These are phyloP conservation scores for Phytopythium oedochilum DNA, from an alignment of 352 stramenopile genomes.

Conservation along the genomic window DNA sequence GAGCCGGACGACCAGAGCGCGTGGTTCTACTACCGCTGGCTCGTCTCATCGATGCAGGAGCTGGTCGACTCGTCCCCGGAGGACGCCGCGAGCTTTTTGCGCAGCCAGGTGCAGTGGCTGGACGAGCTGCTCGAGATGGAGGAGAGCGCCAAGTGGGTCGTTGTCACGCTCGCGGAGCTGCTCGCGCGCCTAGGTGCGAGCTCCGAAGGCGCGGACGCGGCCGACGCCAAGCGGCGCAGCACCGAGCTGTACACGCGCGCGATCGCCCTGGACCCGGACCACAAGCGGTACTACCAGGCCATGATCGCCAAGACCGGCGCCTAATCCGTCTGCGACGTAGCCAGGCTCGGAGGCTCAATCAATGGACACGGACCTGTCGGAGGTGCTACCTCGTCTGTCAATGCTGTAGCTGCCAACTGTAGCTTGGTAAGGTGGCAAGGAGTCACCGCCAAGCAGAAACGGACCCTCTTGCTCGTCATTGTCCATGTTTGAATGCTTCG, in stretches of 20 bases:
- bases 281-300: constrained; percentile 55
- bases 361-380: too few relatives aligned
- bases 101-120: constrained; percentile 78
- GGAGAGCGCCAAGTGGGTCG: constrained; percentile 61
- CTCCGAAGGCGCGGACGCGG: constrained; percentile 10
- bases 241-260: constrained; percentile 44
- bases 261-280: constrained; percentile 46
- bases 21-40: constrained; percentile 98
- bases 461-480: background rate
- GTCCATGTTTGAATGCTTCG: too few relatives aligned
- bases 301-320: constrained; percentile 31
- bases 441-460: background rate
- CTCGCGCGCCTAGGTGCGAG: constrained; percentile 26
- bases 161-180: constrained; percentile 59
- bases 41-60: constrained; percentile 80
- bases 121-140: constrained; percentile 83
- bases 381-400: too few relatives aligned
- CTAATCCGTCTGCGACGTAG: too few relatives aligned
- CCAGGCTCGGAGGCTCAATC: too few relatives aligned
- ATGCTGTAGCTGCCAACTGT: too few relatives aligned
- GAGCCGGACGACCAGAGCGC: constrained; percentile 98
- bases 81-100: constrained; percentile 42
- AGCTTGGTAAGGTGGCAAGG: too few relatives aligned
- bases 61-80: constrained; percentile 36
- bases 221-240: constrained; percentile 36